phyloP scores from a whole-genome alignment of 768 basidiomycete species.

The Pleurotus tuber-regium region DNA sequence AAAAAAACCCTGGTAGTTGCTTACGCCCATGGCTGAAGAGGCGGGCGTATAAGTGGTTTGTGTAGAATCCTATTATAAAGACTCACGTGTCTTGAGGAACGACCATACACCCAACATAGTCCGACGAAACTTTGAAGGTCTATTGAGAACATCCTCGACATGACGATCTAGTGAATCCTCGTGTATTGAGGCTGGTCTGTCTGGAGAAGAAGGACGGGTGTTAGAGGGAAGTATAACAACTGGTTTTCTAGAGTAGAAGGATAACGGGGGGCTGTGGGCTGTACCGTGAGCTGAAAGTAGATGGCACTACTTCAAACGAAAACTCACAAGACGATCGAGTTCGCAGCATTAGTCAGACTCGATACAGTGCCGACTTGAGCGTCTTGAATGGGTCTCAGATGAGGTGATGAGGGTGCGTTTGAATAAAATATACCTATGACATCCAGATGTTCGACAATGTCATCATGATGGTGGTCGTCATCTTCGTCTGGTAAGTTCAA shows the following conservation, averaged over 20 bases:
- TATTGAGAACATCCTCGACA: constrained; percentile 71
- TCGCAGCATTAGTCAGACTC: constrained; percentile 75
- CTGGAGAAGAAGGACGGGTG: constrained; percentile 27
- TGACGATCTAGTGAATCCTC: constrained; percentile 66
- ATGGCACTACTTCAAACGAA: not conserved
- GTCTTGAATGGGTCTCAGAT: constrained; percentile 38
- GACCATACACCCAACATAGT: constrained; percentile 73
- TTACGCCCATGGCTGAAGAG: constrained; percentile 61
- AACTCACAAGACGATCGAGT: constrained; percentile 67
- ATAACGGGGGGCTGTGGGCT: constrained; percentile 58
- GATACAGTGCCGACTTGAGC: constrained; percentile 74
- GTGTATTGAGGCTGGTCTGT: constrained; percentile 21
- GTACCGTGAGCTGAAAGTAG: not conserved
- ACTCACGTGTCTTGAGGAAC: constrained; percentile 80
- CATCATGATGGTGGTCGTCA: constrained; percentile 60
- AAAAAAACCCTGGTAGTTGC: constrained; percentile 20
- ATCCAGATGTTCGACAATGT: constrained; percentile 82
- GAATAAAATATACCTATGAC: constrained; percentile 54
- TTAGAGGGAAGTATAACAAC: constrained; percentile 53
- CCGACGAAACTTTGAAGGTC: constrained; percentile 55
- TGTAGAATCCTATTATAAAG: not conserved
- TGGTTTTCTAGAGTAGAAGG: constrained; percentile 70
- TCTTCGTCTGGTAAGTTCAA: constrained; percentile 10
- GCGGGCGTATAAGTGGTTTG: not conserved
- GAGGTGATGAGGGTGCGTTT: not conserved